phyloP scores from a whole-genome alignment of 1,139 yeast genomes.

The Debaryomyces sp. region DNA sequence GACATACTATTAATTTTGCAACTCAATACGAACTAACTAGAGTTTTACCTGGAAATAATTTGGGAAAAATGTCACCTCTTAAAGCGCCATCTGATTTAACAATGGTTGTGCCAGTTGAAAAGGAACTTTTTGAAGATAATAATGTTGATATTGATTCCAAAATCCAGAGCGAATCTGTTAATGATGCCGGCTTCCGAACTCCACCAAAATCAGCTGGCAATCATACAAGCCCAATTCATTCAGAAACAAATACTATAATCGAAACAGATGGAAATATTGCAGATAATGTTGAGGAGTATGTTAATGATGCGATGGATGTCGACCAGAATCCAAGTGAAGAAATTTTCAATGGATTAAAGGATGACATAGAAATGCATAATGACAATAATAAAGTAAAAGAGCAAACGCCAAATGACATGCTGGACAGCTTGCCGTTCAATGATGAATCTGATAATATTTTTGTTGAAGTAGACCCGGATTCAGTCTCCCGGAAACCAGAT shows the following conservation, averaged over 20 bases:
- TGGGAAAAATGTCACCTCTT: conserved; percentile 29
- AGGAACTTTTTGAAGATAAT: conserved; percentile 9
- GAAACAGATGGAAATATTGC: not conserved
- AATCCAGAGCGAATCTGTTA: not conserved
- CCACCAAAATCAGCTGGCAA: not conserved
- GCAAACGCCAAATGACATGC: not conserved
- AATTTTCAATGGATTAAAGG: conserved; percentile 2
- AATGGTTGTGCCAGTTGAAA: conserved; percentile 35
- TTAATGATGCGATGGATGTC: conserved; percentile 10
- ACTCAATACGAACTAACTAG: conserved; percentile 33
- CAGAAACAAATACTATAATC: not conserved
- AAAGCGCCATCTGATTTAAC: conserved; percentile 40
- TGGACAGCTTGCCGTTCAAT: not conserved
- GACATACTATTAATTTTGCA: conserved; percentile 11
- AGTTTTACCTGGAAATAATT: conserved; percentile 22
- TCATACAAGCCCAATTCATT: not conserved
- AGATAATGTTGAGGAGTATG: conserved; percentile 6
- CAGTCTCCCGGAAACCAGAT: conserved; percentile 10
- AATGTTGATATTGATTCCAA: not conserved
- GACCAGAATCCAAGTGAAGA: conserved; percentile 12
- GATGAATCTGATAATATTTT: conserved; percentile 13
- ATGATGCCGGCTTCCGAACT: not conserved
- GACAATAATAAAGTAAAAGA: not conserved
- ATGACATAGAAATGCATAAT: conserved; percentile 9
- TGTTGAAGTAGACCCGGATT: conserved; percentile 1